phyloP scores from a whole-genome alignment of 2,329 filamentous ascomycete species.

The Penicillium occitanis region DNA sequence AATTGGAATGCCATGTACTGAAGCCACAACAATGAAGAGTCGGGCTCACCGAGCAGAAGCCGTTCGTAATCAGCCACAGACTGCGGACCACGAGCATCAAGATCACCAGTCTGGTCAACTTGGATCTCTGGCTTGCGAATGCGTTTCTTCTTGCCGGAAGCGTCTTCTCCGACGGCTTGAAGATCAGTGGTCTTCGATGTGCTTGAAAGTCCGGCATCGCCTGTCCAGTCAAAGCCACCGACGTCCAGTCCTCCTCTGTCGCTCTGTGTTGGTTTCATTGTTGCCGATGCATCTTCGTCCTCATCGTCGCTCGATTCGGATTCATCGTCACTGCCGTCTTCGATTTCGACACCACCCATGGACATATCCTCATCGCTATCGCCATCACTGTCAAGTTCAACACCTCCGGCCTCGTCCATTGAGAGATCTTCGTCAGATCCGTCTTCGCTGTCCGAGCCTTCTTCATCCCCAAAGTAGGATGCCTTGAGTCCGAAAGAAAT shows the following conservation, averaged over 20 bases:
- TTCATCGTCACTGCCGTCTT: conserved; percentile 37
- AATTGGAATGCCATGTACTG: conserved; percentile 99
- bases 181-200: conserved; percentile 52
- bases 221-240: conserved; percentile 86
- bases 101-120: conserved; percentile 85
- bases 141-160: conserved; percentile 68
- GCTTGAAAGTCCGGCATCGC: conserved; percentile 48
- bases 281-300: conserved; percentile 47
- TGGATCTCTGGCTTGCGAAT: conserved; percentile 73
- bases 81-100: conserved; percentile 84
- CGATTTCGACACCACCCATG: conserved; percentile 49
- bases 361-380: conserved; percentile 36
- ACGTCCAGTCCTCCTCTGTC: conserved; percentile 62
- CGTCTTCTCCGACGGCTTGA: conserved; percentile 54
- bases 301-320: conserved; percentile 52
- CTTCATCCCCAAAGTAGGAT: conserved; percentile 72
- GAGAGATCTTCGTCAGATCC: conserved; percentile 46
- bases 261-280: conserved; percentile 34
- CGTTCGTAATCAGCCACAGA: conserved; percentile 91
- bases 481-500: conserved; percentile 92
- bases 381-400: conserved; percentile 38
- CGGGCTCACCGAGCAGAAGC: conserved; percentile 84
- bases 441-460: conserved; percentile 43
- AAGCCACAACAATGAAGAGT: conserved; percentile 92
- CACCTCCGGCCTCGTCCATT: conserved; percentile 25